Percentiles rank a stretch among this genome's conserved stretches.
phyloP scores from a whole-genome alignment of 2,329 filamentous ascomycete species.

The Aspergillus fumigatus region DNA sequence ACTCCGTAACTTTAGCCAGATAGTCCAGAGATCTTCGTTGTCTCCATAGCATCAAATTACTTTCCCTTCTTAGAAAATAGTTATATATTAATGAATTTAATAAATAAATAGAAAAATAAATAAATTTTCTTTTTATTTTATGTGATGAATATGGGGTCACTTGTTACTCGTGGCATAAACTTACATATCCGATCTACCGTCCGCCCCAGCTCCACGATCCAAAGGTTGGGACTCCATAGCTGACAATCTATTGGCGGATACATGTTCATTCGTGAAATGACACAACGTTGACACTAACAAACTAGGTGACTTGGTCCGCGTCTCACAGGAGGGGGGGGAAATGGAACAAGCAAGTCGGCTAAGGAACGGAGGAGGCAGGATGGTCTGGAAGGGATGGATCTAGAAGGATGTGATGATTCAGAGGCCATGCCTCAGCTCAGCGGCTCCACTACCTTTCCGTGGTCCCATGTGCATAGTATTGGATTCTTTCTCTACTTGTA shows the following conservation, averaged over 20 bases:
- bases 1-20: neutral
- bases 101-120: constrained; percentile 1
- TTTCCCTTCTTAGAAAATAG: neutral
- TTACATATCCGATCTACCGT: constrained; percentile 28
- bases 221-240: constrained; percentile 3
- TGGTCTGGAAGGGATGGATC: constrained; percentile 4
- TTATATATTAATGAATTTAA: constrained; percentile 1
- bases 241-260: constrained; percentile 5
- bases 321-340: constrained; percentile 6
- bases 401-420: constrained; percentile 13
- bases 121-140: neutral
- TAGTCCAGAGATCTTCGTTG: neutral
- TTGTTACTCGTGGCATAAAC: neutral
- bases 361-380: constrained; percentile 13
- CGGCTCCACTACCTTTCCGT: constrained; percentile 7
- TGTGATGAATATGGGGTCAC: neutral
- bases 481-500: neutral
- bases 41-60: neutral
- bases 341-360: constrained; percentile 11
- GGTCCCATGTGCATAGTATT: too few relatives aligned
- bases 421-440: constrained; percentile 14
- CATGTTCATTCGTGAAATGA: constrained; percentile 33
- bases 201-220: constrained; percentile 35
- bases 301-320: constrained; percentile 19
- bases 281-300: constrained; percentile 37